phyloP scores from a whole-genome alignment of 257 asterid species.

The Penstemon newberryi region DNA sequence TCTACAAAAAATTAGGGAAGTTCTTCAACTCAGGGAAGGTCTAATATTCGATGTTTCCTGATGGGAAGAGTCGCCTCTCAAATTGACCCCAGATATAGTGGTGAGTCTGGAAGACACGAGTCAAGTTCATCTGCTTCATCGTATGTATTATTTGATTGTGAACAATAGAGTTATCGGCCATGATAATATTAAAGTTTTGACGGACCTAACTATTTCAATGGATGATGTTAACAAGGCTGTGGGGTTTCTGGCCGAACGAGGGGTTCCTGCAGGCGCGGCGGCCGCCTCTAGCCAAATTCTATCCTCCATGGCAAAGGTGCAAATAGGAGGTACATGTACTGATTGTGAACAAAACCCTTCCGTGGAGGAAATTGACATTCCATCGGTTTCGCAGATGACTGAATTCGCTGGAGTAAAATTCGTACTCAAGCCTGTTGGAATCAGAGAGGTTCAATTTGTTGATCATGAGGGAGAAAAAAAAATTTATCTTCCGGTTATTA shows the following conservation, averaged over 20 bases:
- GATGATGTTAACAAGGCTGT: background rate
- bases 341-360: background rate
- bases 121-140: slow-evolving; percentile 23
- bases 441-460: slow-evolving; percentile 13
- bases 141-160: slow-evolving; percentile 28
- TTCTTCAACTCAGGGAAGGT: too few relatives aligned
- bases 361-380: slow-evolving; percentile 14
- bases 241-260: background rate
- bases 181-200: background rate
- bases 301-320: too few relatives aligned
- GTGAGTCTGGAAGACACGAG: background rate
- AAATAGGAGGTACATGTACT: too few relatives aligned
- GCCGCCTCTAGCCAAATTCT: background rate
- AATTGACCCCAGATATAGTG: background rate
- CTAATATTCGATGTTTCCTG: background rate
- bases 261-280: background rate
- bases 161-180: background rate
- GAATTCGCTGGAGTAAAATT: slow-evolving; percentile 17
- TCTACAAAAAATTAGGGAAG: too few relatives aligned
- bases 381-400: slow-evolving; percentile 20
- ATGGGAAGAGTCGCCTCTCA: slow-evolving; percentile 23
- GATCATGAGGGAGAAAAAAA: background rate
- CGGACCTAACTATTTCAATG: background rate
- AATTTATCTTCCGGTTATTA: slow-evolving; percentile 23
- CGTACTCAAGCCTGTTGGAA: slow-evolving; percentile 13